These are phyloP conservation scores for Acidiella bohemica DNA, from an alignment of 495 filamentous ascomycete genomes.

Conservation along the genomic window DNA sequence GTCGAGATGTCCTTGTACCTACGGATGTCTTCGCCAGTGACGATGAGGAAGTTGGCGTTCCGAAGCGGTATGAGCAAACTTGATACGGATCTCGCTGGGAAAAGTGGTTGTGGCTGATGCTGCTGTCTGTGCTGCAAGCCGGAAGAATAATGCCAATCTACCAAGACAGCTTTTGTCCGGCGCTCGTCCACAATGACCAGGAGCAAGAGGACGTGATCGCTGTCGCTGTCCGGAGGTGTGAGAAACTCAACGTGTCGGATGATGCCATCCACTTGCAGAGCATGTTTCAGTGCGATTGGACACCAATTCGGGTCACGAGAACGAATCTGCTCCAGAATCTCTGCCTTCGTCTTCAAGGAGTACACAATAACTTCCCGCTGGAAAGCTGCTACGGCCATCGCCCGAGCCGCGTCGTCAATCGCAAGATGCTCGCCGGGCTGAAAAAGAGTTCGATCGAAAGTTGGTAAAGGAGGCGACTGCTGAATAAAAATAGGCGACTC, in stretches of 20 bases:
- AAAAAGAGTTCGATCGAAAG: conserved; percentile 39
- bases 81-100: conserved; percentile 1
- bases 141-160: conserved; percentile 11
- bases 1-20: conserved; percentile 11
- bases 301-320: conserved; percentile 17
- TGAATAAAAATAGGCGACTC: conserved; percentile 45
- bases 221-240: conserved; percentile 44
- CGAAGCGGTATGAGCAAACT: conserved; percentile 18
- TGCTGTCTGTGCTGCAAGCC: conserved; percentile 1
- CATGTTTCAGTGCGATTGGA: conserved; percentile 34
- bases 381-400: conserved; percentile 50
- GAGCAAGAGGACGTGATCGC: conserved; percentile 61
- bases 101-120: conserved; percentile 1
- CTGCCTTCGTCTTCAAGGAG: conserved; percentile 39
- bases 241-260: conserved; percentile 85
- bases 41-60: conserved; percentile 17
- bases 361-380: conserved; percentile 49
- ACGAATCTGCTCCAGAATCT: conserved; percentile 32
- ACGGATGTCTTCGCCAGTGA: conserved; percentile 9
- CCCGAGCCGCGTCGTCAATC: conserved; percentile 62
- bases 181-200: conserved; percentile 43
- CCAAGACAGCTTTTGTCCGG: conserved; percentile 10
- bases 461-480: conserved; percentile 42
- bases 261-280: conserved; percentile 50
- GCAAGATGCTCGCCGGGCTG: conserved; percentile 65